Percentiles rank a stretch among this genome's conserved stretches.
Evolutionary conservation across 371 early-diverging fungal genomes (phyloP).

Genomic region (Mortierella sp.): DNA sequence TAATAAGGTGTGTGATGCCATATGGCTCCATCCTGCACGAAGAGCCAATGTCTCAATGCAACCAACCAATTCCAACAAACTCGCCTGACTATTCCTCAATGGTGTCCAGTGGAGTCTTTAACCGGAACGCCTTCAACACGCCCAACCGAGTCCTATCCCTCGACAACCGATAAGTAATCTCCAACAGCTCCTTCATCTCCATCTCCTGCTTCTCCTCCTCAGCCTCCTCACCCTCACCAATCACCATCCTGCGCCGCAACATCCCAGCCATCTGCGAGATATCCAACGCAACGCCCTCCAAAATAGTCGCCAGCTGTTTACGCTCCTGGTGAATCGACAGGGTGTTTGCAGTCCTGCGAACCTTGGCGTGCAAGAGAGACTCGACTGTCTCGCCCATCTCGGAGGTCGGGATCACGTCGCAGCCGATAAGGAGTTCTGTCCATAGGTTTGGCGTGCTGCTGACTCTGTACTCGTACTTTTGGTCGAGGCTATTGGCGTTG

Average conservation of each 20-base stretch:
- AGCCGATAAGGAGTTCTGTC: constrained; percentile 1
- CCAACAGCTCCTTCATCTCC: background rate
- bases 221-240: background rate
- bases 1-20: background rate
- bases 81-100: background rate
- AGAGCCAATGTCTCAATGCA: background rate
- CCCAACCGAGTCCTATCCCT: constrained; percentile 7
- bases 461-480: background rate
- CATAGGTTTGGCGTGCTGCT: background rate
- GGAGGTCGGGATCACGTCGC: background rate
- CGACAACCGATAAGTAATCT: constrained; percentile 4
- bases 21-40: background rate
- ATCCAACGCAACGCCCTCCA: background rate
- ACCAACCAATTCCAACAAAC: background rate
- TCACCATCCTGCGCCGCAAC: background rate
- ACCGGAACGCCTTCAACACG: too few relatives aligned
- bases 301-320: background rate
- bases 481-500: background rate
- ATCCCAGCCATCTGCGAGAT: background rate
- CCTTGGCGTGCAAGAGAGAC: background rate
- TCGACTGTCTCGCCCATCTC: background rate
- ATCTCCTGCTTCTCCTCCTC: background rate
- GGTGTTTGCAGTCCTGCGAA: background rate
- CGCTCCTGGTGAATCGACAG: background rate
- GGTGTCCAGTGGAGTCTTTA: background rate